Conservation (phyloP, 306 rosid genomes). For the Parietaria judaica region DNA sequence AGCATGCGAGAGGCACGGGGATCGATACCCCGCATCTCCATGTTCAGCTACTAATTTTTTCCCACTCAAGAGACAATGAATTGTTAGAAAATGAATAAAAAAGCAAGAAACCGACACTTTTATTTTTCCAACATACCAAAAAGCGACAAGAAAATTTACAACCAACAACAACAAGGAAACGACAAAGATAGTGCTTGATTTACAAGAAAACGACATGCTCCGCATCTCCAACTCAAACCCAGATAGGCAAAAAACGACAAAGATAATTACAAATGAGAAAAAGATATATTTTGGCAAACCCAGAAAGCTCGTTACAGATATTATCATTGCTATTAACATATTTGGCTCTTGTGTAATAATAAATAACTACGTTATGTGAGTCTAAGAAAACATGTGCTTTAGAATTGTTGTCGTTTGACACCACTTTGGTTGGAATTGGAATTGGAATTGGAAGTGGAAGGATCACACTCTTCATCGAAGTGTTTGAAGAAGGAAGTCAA, state of each 20-base stretch:
- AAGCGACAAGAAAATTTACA: not conserved
- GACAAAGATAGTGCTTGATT: too few relatives aligned
- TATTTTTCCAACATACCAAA: not conserved
- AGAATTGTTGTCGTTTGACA: not conserved
- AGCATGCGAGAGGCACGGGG: constrained; percentile 85
- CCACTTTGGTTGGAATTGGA: too few relatives aligned
- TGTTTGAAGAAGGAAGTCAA: constrained; percentile 75
- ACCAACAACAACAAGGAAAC: too few relatives aligned
- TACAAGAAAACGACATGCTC: too few relatives aligned
- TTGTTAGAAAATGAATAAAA: not conserved
- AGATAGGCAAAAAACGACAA: too few relatives aligned
- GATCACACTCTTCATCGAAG: constrained; percentile 29
- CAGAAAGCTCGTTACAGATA: too few relatives aligned
- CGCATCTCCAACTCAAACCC: too few relatives aligned
- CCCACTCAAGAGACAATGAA: constrained; percentile 1
- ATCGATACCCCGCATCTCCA: constrained; percentile 91
- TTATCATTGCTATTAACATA: not conserved
- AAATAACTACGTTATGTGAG: not conserved
- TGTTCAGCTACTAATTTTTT: too few relatives aligned
- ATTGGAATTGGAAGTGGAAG: too few relatives aligned
- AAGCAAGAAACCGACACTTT: not conserved
- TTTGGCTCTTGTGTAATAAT: not conserved
- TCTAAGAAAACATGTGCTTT: not conserved
- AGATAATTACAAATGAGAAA: too few relatives aligned
- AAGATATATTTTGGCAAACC: too few relatives aligned